Base-by-base conservation (phyloP, 805 yeast species). In the Candida arabinofermentans region DNA sequence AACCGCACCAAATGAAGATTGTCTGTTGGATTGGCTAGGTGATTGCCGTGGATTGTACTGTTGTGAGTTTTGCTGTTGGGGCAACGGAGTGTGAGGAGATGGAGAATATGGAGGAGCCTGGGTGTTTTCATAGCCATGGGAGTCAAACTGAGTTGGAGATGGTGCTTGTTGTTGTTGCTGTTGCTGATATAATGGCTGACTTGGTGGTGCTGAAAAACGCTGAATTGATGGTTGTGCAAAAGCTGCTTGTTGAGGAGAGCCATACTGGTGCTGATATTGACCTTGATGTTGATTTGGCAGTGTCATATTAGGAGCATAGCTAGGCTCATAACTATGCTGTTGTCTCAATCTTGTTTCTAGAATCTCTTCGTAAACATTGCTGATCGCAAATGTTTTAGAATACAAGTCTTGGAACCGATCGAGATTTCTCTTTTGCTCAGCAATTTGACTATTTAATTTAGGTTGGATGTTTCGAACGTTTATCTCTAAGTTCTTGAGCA, bases 341-440 rank as follows among this genome's bases (percentile, higher is more conserved):
- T 59, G 63, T 14, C 49, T 46, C 47, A 72, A 61, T 57, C 81
- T 61, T 23, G 69, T 65, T 44, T 89, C 95, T 44, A 88, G 67
- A 37, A 84, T 71, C 45, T 75, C 76, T 58, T 88, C 95, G 54
- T 88, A 89, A n/a, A 83, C 67, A 46, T 83, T 74, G 55, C 81
- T 75, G 24, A 87, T 81, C 5, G 88, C 81, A 41, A 85, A 81
- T 41, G 89, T 74, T 54, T 89, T 87, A 36, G 83, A 76, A 63
- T 85, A 87, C 77, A 86, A 70, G 36, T 84, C 86, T 48, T 84
- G 73, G 47, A 81, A 73, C 17, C 65, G 61, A 39, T 87, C 91
- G 53, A 87, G 77, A 49, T 76, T 81, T 27, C 74, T 72, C 24
- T 74, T 71, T 2, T 86, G 69, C 23, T 73, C 76, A 34, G 77